These are phyloP conservation scores for Cutaneotrichosporon cavernicola DNA, from an alignment of 1,284 basidiomycete genomes.

Conservation along the genomic window DNA sequence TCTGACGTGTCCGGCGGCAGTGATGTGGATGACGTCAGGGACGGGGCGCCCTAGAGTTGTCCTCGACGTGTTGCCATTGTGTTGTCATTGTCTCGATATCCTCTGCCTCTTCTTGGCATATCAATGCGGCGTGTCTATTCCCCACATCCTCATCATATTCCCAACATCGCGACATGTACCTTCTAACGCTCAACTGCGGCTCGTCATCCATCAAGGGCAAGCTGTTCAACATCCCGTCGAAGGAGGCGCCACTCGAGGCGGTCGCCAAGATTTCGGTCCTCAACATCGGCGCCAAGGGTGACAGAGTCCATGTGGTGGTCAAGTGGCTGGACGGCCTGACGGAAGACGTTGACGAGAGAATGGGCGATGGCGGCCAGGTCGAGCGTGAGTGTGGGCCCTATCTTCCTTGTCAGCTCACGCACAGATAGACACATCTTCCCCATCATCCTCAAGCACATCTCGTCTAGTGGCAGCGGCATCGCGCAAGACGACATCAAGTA, in stretches of 20 bases:
- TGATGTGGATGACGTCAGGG: conserved; percentile 1
- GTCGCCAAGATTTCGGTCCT: conserved; percentile 41
- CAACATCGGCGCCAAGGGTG: conserved; percentile 50
- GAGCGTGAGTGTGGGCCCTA: conserved; percentile 39
- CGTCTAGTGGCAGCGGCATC: conserved; percentile 34
- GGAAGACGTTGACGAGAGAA: conserved; percentile 41
- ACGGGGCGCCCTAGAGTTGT: neutral
- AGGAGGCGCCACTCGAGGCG: conserved; percentile 22
- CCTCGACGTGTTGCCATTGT: neutral
- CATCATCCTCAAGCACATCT: conserved; percentile 43
- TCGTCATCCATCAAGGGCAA: conserved; percentile 55
- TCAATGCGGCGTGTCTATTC: neutral
- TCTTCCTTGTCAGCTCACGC: conserved; percentile 16
- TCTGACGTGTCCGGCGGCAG: neutral
- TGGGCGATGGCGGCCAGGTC: conserved; percentile 39
- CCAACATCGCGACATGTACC: conserved; percentile 27
- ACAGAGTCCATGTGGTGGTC: conserved; percentile 46
- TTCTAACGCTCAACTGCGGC: conserved; percentile 54
- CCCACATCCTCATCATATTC: conserved; percentile 9
- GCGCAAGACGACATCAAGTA: conserved; percentile 48
- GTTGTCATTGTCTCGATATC: neutral
- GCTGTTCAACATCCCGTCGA: conserved; percentile 41
- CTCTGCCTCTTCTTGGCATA: neutral
- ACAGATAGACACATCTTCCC: conserved; percentile 47
- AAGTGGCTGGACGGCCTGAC: conserved; percentile 26